These are phyloP conservation scores for Cryphonectria parasitica DNA, from an alignment of 2,329 filamentous ascomycete genomes.

Conservation along the genomic window DNA sequence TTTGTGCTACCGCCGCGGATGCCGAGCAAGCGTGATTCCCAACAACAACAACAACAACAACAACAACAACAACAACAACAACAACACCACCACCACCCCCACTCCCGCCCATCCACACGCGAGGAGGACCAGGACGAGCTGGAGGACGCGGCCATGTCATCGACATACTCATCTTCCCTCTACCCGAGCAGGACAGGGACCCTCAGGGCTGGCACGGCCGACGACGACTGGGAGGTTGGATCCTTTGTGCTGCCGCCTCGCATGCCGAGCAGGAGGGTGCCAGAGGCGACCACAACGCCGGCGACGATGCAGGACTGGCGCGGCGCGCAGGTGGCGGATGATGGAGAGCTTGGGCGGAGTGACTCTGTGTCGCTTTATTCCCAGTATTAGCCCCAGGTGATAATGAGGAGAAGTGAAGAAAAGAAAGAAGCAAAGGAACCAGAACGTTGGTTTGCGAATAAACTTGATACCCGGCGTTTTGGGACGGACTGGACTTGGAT, in stretches of 20 bases:
- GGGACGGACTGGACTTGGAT: neutral
- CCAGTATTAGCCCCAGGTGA: constrained; percentile 4
- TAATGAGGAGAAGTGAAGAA: neutral
- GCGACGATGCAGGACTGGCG: neutral
- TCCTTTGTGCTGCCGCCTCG: constrained; percentile 26
- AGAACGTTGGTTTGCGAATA: neutral
- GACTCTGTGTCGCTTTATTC: constrained; percentile 28
- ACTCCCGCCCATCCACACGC: neutral
- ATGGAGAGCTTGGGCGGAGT: constrained; percentile 4
- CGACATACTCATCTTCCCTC: constrained; percentile 10
- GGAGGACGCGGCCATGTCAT: constrained; percentile 21
- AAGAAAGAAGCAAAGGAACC: no score
- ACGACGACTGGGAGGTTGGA: constrained; percentile 25
- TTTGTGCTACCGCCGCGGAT: constrained; percentile 25
- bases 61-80: no score
- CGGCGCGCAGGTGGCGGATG: no score
- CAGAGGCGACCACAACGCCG: no score
- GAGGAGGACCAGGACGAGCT: constrained; percentile 12
- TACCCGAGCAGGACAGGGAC: constrained; percentile 4
- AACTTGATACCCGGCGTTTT: constrained; percentile 26
- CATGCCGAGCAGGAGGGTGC: constrained; percentile 26
- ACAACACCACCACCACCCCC: neutral
- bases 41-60: no score
- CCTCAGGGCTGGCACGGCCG: neutral
- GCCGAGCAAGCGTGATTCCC: constrained; percentile 25